Conservation (phyloP, 2,329 filamentous ascomycete species). For the Colletotrichum euphorbiae region DNA sequence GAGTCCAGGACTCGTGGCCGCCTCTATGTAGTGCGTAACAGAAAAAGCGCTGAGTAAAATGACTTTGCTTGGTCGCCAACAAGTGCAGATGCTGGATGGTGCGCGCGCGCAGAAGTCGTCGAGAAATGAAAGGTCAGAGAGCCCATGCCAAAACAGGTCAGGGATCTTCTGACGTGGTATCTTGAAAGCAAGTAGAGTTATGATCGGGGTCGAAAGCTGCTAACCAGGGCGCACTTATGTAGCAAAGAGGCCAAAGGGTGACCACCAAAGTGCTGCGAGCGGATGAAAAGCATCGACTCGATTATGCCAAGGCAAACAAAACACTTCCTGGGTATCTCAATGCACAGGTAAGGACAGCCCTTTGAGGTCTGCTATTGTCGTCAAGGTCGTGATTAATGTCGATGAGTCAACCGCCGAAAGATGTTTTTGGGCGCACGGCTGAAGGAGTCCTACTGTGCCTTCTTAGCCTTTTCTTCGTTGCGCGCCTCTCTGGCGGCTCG, state of each 20-base stretch:
- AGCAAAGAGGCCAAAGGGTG: neutral
- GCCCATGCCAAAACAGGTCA: constrained; percentile 27
- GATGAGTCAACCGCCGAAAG: constrained; percentile 37
- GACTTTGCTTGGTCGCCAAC: constrained; percentile 31
- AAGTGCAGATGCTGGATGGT: constrained; percentile 32
- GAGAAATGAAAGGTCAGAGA: constrained; percentile 32
- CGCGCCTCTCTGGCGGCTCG: constrained; percentile 86
- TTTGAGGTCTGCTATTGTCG: constrained; percentile 31
- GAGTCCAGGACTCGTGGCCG: constrained; percentile 19
- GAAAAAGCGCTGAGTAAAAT: constrained; percentile 22
- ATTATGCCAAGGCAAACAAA: constrained; percentile 33
- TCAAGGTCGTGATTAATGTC: constrained; percentile 38
- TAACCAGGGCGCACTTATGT: constrained; percentile 16
- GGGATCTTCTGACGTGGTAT: constrained; percentile 35
- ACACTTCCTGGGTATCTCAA: constrained; percentile 37
- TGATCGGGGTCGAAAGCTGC: constrained; percentile 33
- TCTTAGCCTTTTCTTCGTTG: constrained; percentile 84
- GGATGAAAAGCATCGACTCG: constrained; percentile 17
- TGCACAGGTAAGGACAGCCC: constrained; percentile 34
- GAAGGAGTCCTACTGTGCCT: constrained; percentile 58
- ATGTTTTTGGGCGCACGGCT: constrained; percentile 30
- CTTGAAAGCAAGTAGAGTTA: constrained; percentile 40
- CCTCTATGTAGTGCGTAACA: constrained; percentile 34
- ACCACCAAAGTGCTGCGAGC: constrained; percentile 1
- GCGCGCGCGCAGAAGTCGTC: constrained; percentile 23